These are phyloP conservation scores for Fusarium secorum DNA, from an alignment of 2,329 filamentous ascomycete genomes.

Conservation along the genomic window DNA sequence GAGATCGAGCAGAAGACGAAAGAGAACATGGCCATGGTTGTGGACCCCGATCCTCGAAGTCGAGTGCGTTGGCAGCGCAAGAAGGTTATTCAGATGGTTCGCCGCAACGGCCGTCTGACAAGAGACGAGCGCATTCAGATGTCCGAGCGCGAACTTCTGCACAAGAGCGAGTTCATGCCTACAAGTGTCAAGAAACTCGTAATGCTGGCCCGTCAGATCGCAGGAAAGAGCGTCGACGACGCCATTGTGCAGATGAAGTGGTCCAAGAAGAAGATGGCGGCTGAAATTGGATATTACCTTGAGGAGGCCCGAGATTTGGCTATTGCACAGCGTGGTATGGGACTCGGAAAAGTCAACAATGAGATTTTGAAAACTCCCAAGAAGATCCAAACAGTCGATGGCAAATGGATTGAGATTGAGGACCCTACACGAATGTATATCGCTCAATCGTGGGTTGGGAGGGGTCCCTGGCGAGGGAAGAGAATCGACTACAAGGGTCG, in stretches of 20 bases:
- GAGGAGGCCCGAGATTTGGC: conserved; percentile 84
- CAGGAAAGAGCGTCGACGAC: conserved; percentile 92
- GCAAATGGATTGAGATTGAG: conserved; percentile 72
- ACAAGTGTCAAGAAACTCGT: conserved; percentile 93
- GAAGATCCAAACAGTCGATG: conserved; percentile 77
- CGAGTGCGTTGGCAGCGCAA: conserved; percentile 82
- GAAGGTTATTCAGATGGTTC: conserved; percentile 81
- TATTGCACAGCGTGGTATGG: conserved; percentile 84
- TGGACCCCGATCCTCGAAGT: conserved; percentile 78
- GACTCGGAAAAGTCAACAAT: conserved; percentile 62
- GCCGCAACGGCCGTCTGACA: conserved; percentile 61
- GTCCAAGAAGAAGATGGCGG: conserved; percentile 90
- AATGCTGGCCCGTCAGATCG: conserved; percentile 85
- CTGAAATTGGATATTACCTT: conserved; percentile 80
- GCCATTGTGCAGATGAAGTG: conserved; percentile 95
- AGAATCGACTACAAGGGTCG: conserved; percentile 77
- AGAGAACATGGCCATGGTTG: conserved; percentile 65
- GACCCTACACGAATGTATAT: conserved; percentile 89
- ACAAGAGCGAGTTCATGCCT: conserved; percentile 76
- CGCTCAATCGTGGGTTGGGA: conserved; percentile 90
- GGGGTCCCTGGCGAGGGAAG: conserved; percentile 67
- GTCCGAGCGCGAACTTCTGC: conserved; percentile 61
- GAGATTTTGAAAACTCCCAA: conserved; percentile 49
- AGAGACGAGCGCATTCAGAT: conserved; percentile 73
- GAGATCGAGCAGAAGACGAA: conserved; percentile 50